These are phyloP conservation scores for Huiozyma sinensis DNA, from an alignment of 805 yeast genomes.

Conservation along the genomic window DNA sequence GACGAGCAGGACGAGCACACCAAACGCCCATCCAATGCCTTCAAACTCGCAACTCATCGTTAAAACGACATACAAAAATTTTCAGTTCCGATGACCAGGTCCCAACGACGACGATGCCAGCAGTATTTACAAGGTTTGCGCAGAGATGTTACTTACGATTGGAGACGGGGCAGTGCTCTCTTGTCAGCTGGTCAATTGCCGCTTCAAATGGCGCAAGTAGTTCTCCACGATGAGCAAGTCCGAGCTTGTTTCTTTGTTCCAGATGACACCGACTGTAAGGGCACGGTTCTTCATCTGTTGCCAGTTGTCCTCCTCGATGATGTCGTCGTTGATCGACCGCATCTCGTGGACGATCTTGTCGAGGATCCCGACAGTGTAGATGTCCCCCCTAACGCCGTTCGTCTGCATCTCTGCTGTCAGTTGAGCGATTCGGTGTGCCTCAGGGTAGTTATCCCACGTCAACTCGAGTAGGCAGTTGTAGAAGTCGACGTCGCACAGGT, in stretches of 20 bases:
- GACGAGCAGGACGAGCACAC: too few relatives aligned
- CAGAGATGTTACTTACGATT: too few relatives aligned
- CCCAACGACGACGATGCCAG: too few relatives aligned
- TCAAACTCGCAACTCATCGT: too few relatives aligned
- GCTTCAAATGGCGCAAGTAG: slow-evolving; percentile 8
- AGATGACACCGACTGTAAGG: slow-evolving; percentile 10
- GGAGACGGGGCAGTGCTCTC: too few relatives aligned
- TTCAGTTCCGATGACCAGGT: too few relatives aligned
- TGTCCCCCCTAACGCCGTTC: slow-evolving; percentile 26
- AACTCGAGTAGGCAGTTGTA: slow-evolving; percentile 21
- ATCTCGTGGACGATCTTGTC: slow-evolving; percentile 13
- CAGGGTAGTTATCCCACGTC: slow-evolving; percentile 23
- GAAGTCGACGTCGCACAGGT: slow-evolving; percentile 23
- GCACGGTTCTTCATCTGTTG: background rate
- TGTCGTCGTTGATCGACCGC: slow-evolving; percentile 16
- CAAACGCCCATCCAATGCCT: too few relatives aligned
- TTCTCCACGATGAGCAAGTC: slow-evolving; percentile 14
- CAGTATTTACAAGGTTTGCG: too few relatives aligned
- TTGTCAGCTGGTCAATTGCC: background rate
- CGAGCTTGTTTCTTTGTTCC: slow-evolving; percentile 19
- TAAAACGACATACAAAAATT: too few relatives aligned
- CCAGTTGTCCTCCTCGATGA: slow-evolving; percentile 8
- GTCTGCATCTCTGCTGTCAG: slow-evolving; percentile 22
- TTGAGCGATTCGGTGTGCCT: slow-evolving; percentile 12
- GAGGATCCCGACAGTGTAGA: slow-evolving; percentile 19